Percentiles rank a stretch among this genome's conserved stretches.
phyloP scores from a whole-genome alignment of 2,329 filamentous ascomycete genomes.

The Penicillium sp. region DNA sequence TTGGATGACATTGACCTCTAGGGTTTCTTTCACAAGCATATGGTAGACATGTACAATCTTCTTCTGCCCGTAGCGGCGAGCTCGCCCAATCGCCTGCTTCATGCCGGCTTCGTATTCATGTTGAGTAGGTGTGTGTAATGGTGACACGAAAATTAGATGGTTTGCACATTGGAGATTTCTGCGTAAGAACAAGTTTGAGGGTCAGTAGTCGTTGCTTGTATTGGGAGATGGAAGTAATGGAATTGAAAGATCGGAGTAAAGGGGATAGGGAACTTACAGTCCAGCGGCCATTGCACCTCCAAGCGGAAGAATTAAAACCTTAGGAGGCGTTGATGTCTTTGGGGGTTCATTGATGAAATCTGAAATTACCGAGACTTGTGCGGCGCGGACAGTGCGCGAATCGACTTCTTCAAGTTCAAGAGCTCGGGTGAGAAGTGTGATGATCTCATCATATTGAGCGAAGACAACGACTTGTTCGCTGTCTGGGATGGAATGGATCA shows the following conservation, averaged over 20 bases:
- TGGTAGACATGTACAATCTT: slow-evolving; percentile 61
- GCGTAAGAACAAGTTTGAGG: background rate
- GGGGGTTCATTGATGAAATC: slow-evolving; percentile 27
- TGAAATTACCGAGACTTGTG: background rate
- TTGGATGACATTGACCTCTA: slow-evolving; percentile 49
- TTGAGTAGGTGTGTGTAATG: slow-evolving; percentile 51
- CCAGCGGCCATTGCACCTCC: slow-evolving; percentile 60
- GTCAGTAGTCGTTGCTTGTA: slow-evolving; percentile 7
- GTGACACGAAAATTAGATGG: slow-evolving; percentile 64
- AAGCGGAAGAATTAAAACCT: slow-evolving; percentile 59
- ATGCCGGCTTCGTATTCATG: slow-evolving; percentile 59
- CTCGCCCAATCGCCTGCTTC: slow-evolving; percentile 64
- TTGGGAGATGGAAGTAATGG: background rate
- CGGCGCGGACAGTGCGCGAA: slow-evolving; percentile 39
- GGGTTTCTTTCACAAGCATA: slow-evolving; percentile 43
- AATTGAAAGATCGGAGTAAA: background rate
- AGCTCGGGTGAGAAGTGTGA: slow-evolving; percentile 36
- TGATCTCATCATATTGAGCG: slow-evolving; percentile 52
- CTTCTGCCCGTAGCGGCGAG: slow-evolving; percentile 58
- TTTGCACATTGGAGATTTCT: slow-evolving; percentile 65
- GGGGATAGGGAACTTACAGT: slow-evolving; percentile 47
- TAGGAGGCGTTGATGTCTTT: slow-evolving; percentile 18
- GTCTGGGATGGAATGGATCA: slow-evolving; percentile 43
- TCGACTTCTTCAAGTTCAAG: slow-evolving; percentile 29
- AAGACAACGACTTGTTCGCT: slow-evolving; percentile 58